Percentiles rank a stretch among this genome's conserved stretches.
These are phyloP conservation scores for Zea luxurians DNA, from an alignment of 176 grass and related monocot genomes.

Conservation along the genomic window DNA sequence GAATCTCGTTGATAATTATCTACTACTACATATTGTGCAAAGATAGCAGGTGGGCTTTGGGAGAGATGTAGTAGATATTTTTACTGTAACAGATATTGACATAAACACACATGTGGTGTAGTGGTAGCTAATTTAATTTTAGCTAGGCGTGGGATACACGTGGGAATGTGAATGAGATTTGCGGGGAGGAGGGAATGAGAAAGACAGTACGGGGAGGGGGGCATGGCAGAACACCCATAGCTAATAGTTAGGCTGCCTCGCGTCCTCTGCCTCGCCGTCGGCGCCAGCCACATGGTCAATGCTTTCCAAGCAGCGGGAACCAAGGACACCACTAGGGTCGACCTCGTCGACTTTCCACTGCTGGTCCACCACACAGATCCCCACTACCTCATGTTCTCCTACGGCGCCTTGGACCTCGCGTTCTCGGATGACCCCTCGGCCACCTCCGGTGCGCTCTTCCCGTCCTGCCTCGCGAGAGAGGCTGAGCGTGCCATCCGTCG, in stretches of 20 bases:
- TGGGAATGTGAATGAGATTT: too few species aligned
- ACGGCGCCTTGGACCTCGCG: slow-evolving; percentile 60
- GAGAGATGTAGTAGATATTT: too few species aligned
- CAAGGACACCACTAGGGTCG: slow-evolving; percentile 48
- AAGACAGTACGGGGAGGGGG: too few species aligned
- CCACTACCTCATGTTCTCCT: slow-evolving; percentile 55
- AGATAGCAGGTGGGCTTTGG: too few species aligned
- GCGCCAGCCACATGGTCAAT: slow-evolving; percentile 60
- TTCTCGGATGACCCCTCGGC: slow-evolving; percentile 49
- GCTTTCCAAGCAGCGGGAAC: slow-evolving; percentile 53
- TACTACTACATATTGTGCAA: too few species aligned
- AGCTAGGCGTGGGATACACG: too few species aligned
- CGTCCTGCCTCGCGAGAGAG: slow-evolving; percentile 48
- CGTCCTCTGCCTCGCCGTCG: slow-evolving; percentile 63
- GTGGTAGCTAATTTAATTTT: too few species aligned
- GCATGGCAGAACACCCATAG: too few species aligned
- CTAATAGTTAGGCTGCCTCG: neutral
- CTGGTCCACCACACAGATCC: slow-evolving; percentile 60
- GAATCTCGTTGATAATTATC: too few species aligned
- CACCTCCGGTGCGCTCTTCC: slow-evolving; percentile 58
- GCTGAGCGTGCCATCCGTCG: slow-evolving; percentile 52
- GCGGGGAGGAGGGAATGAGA: too few species aligned
- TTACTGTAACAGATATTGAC: too few species aligned
- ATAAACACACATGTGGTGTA: too few species aligned
- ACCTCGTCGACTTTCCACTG: slow-evolving; percentile 65